phyloP scores from a whole-genome alignment of 441 rosid species.

The Corymbia calophylla region DNA sequence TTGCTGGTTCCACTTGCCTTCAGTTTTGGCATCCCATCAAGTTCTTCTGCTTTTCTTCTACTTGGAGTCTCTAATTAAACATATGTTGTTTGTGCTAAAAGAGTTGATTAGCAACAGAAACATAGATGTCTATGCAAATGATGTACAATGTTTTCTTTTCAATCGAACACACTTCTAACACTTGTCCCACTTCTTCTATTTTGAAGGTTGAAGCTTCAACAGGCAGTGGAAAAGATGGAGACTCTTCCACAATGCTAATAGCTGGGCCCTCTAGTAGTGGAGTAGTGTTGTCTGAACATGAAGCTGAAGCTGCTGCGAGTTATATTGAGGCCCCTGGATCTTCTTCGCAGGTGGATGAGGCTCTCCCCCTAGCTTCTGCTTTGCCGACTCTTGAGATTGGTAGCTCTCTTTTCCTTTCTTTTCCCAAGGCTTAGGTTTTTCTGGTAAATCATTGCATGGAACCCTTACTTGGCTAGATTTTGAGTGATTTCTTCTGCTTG shows the following conservation, averaged over 20 bases:
- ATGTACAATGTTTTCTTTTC: background rate
- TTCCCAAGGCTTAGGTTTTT: background rate
- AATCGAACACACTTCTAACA: background rate
- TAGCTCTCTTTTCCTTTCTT: background rate
- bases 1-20: background rate
- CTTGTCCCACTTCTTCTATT: background rate
- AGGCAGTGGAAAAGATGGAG: background rate
- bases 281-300: background rate
- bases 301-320: background rate
- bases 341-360: background rate
- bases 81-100: background rate
- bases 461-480: background rate
- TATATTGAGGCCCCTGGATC: background rate
- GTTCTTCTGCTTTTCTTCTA: background rate
- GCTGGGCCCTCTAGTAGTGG: conserved; percentile 3
- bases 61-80: background rate
- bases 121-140: background rate
- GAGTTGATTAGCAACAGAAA: background rate
- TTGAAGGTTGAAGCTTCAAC: background rate
- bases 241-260: background rate
- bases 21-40: background rate
- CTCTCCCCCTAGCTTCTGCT: background rate
- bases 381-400: background rate
- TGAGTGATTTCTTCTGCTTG: background rate
- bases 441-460: background rate